These are phyloP conservation scores for Eimeria zaria DNA, from an alignment of 169 alveolate species.

Conservation along the genomic window DNA sequence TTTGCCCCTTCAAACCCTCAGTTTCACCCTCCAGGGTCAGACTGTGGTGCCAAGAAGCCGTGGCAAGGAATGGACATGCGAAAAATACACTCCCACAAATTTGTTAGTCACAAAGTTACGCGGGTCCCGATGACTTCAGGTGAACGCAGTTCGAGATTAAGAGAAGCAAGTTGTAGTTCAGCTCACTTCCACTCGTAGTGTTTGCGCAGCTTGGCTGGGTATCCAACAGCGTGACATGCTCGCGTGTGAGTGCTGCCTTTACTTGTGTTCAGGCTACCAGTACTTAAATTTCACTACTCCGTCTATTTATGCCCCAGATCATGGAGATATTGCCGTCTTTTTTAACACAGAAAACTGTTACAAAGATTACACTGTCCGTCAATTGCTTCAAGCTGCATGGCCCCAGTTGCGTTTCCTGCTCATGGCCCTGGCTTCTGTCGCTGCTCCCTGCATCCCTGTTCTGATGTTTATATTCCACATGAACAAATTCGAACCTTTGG, in stretches of 20 bases:
- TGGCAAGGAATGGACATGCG: slow-evolving; percentile 81
- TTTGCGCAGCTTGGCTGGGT: neutral
- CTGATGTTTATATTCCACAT: slow-evolving; percentile 31
- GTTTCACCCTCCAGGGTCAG: slow-evolving; percentile 61
- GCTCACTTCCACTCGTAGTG: neutral
- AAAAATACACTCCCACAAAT: slow-evolving; percentile 63
- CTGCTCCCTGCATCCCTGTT: slow-evolving; percentile 10
- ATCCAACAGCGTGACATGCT: neutral
- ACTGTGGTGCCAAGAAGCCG: slow-evolving; percentile 53
- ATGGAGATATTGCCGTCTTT: slow-evolving; percentile 69
- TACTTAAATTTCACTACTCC: slow-evolving; percentile 47
- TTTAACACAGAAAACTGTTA: slow-evolving; percentile 64
- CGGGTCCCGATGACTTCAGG: slow-evolving; percentile 78
- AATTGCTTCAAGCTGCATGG: neutral
- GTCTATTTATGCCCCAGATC: slow-evolving; percentile 67
- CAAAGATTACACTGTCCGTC: slow-evolving; percentile 30
- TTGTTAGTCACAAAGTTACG: slow-evolving; percentile 16
- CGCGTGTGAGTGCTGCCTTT: neutral
- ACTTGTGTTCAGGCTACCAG: slow-evolving; percentile 47
- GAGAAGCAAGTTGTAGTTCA: neutral
- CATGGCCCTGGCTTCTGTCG: slow-evolving; percentile 24
- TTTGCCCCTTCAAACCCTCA: slow-evolving; percentile 38
- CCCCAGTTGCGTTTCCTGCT: slow-evolving; percentile 56
- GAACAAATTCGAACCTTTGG: slow-evolving; percentile 70
- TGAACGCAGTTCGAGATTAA: neutral